A percentile compares a stretch with the other conserved stretches of the same genome.
Conservation (phyloP, 345 rosid species). For the Heritiera fomes region DNA sequence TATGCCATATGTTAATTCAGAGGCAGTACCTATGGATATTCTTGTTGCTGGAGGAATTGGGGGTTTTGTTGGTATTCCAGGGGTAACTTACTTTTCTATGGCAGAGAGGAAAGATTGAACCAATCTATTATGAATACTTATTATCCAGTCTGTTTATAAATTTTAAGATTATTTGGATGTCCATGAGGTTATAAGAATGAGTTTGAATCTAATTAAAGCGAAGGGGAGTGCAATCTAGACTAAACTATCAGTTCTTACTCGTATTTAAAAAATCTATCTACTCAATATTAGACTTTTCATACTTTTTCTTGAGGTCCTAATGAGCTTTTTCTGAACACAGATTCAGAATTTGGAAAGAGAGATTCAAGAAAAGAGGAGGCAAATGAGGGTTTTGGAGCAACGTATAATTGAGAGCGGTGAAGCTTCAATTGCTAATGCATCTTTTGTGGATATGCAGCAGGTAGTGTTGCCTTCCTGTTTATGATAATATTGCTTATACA, state of each 20-base stretch:
- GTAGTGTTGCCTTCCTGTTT: constrained; percentile 37
- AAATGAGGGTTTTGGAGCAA: constrained; percentile 83
- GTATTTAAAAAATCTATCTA: background rate
- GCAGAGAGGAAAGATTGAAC: background rate
- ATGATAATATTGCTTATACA: background rate
- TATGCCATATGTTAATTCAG: background rate
- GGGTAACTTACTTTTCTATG: background rate
- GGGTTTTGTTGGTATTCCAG: background rate
- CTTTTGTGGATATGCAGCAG: constrained; percentile 96
- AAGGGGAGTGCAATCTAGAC: background rate
- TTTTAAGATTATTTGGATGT: background rate
- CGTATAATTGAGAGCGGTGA: constrained; percentile 89
- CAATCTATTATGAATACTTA: background rate
- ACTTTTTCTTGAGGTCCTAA: background rate
- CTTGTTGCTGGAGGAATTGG: background rate
- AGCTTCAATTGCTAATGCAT: constrained; percentile 90
- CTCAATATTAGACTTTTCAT: background rate
- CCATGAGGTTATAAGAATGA: background rate
- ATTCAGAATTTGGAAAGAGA: constrained; percentile 81
- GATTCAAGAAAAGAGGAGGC: constrained; percentile 88
- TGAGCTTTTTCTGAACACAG: constrained; percentile 38
- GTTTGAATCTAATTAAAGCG: background rate
- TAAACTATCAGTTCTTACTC: background rate
- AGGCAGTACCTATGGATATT: background rate
- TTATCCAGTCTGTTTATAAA: background rate